Conservation (phyloP, 495 filamentous ascomycete genomes). For the Aspergillus asperescens region DNA sequence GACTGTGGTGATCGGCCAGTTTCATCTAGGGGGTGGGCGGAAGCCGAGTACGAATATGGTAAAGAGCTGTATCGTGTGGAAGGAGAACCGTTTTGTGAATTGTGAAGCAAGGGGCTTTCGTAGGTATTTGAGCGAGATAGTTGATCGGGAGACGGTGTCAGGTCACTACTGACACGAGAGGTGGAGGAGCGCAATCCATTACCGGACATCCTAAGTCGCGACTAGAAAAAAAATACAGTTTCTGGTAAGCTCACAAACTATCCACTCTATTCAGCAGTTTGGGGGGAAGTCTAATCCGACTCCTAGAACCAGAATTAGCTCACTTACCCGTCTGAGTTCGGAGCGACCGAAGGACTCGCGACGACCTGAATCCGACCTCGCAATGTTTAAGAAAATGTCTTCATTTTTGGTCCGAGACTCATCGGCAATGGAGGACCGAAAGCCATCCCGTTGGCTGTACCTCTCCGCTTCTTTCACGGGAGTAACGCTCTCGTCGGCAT, state of each 20-base stretch:
- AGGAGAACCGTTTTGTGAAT: slow-evolving; percentile 36
- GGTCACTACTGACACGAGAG: slow-evolving; percentile 30
- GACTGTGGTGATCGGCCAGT: slow-evolving; percentile 38
- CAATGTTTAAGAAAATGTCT: slow-evolving; percentile 62
- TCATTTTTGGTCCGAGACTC: slow-evolving; percentile 42
- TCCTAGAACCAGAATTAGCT: not conserved
- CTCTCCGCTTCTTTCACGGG: slow-evolving; percentile 24
- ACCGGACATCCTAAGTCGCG: slow-evolving; percentile 40
- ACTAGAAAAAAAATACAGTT: slow-evolving; percentile 23
- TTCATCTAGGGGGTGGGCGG: slow-evolving; percentile 49
- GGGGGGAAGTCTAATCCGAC: not conserved
- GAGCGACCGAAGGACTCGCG: slow-evolving; percentile 43
- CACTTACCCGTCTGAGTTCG: slow-evolving; percentile 49
- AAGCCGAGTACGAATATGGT: slow-evolving; percentile 39
- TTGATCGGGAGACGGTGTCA: slow-evolving; percentile 42
- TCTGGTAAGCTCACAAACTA: slow-evolving; percentile 13
- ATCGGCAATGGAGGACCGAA: slow-evolving; percentile 24
- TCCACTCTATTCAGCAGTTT: not conserved
- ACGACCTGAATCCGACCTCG: slow-evolving; percentile 47
- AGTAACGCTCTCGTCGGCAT: slow-evolving; percentile 30
- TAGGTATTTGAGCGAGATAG: slow-evolving; percentile 28
- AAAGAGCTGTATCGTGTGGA: slow-evolving; percentile 33
- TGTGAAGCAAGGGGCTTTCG: slow-evolving; percentile 39
- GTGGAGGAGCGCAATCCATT: slow-evolving; percentile 36
- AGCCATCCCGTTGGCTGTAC: slow-evolving; percentile 20